Conservation (phyloP, 2,329 filamentous ascomycete species). For the Nemania sp. region DNA sequence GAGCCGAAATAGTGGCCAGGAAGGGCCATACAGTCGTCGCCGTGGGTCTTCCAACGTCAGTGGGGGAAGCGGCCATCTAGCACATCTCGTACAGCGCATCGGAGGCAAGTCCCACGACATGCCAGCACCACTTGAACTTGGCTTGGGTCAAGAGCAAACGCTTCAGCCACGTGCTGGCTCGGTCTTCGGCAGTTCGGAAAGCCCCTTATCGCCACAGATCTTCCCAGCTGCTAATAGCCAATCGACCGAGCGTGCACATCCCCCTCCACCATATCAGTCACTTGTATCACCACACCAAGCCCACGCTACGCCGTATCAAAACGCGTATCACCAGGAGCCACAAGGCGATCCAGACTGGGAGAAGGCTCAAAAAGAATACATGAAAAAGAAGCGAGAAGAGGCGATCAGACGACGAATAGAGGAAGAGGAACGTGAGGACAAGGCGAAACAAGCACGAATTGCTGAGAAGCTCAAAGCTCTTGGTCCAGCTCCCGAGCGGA, state of each 20-base stretch:
- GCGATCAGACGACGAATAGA: constrained; percentile 71
- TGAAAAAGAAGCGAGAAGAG: constrained; percentile 71
- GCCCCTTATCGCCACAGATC: constrained; percentile 53
- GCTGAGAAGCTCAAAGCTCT: constrained; percentile 73
- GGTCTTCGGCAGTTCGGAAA: constrained; percentile 55
- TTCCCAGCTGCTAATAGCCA: constrained; percentile 43
- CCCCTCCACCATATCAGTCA: constrained; percentile 47
- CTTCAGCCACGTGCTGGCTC: constrained; percentile 49
- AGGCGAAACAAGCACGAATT: constrained; percentile 71
- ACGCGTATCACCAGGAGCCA: constrained; percentile 40
- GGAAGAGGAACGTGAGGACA: constrained; percentile 73
- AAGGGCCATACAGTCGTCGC: constrained; percentile 72
- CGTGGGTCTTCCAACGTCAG: constrained; percentile 91
- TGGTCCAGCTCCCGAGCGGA: constrained; percentile 66
- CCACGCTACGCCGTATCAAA: constrained; percentile 47
- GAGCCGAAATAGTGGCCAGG: constrained; percentile 67
- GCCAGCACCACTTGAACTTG: constrained; percentile 49
- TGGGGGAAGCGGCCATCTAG: constrained; percentile 75
- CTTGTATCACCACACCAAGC: constrained; percentile 50
- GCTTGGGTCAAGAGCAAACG: constrained; percentile 40
- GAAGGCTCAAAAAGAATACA: constrained; percentile 70
- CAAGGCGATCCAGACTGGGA: constrained; percentile 58
- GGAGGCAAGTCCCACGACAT: constrained; percentile 50
- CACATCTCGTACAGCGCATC: constrained; percentile 64
- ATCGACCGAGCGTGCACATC: constrained; percentile 36